Percentiles rank a stretch among this genome's conserved stretches.
Conservation (phyloP, 352 stramenopile species). For the Phytophthora podocarpi region DNA sequence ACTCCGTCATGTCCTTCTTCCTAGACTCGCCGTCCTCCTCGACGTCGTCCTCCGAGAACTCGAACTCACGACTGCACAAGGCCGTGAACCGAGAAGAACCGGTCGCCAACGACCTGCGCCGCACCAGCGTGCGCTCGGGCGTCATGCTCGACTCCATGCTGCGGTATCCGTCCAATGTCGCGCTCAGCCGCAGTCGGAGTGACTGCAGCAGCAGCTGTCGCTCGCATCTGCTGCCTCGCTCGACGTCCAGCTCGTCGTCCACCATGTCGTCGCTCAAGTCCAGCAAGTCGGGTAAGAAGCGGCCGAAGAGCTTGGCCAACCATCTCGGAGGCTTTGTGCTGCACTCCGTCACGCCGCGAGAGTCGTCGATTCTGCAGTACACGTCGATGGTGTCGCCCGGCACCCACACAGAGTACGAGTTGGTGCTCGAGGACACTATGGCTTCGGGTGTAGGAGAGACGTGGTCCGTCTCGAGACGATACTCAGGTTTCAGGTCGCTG, state of each 20-base stretch:
- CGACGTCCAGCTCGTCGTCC: conserved; percentile 25
- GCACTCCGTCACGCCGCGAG: conserved; percentile 63
- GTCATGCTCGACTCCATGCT: conserved; percentile 25
- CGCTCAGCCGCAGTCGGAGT: conserved; percentile 20
- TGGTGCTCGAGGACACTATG: conserved; percentile 46
- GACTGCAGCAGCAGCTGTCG: conserved; percentile 7
- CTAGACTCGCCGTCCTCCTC: conserved; percentile 28
- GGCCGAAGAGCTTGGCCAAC: conserved; percentile 29
- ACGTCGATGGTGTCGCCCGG: conserved; percentile 46
- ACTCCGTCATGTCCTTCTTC: conserved; percentile 38
- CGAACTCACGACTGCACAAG: conserved; percentile 17
- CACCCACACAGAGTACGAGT: conserved; percentile 70
- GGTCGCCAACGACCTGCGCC: conserved; percentile 9
- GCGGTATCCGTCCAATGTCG: conserved; percentile 9
- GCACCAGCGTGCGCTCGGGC: conserved; percentile 21
- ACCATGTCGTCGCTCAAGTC: conserved; percentile 14
- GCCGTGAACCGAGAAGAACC: conserved; percentile 20
- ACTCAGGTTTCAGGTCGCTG: conserved; percentile 68
- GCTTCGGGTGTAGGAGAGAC: conserved; percentile 26
- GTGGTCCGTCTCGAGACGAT: conserved; percentile 74
- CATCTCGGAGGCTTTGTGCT: conserved; percentile 64
- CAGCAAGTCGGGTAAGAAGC: conserved; percentile 27
- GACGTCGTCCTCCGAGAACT: conserved; percentile 20
- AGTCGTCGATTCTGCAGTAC: conserved; percentile 56
- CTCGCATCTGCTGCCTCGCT: conserved; percentile 3